phyloP scores from a whole-genome alignment of 2,329 filamentous ascomycete species.

The Capronia coronata region DNA sequence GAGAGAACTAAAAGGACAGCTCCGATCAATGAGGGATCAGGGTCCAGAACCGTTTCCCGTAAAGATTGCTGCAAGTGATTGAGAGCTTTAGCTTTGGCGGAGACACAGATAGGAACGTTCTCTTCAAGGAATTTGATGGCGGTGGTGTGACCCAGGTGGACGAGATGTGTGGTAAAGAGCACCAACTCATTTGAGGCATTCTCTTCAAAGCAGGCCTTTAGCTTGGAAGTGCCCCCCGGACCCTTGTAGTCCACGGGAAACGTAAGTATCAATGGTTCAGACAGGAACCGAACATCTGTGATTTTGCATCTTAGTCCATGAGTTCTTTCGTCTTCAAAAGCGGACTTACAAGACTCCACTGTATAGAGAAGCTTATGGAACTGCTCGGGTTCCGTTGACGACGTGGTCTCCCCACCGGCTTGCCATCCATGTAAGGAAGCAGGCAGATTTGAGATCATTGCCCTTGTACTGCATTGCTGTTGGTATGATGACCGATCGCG shows the following conservation, averaged over 20 bases:
- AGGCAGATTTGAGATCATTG: neutral
- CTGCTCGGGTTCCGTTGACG: neutral
- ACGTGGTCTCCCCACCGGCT: neutral
- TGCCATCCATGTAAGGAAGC: conserved; percentile 2
- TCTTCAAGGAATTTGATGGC: conserved; percentile 3
- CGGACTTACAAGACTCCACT: conserved; percentile 9
- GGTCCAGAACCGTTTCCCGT: neutral
- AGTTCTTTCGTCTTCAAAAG: neutral
- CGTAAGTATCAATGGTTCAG: conserved; percentile 8
- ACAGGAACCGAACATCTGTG: conserved; percentile 5
- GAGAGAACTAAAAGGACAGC: conserved; percentile 6
- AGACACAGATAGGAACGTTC: conserved; percentile 2
- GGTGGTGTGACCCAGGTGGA: conserved; percentile 9
- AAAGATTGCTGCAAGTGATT: conserved; percentile 3
- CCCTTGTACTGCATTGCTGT: neutral
- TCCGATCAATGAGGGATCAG: neutral
- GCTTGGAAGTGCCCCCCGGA: neutral
- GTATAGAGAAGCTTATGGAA: conserved; percentile 4
- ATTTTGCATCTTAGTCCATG: neutral
- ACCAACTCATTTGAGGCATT: conserved; percentile 4
- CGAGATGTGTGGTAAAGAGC: conserved; percentile 5
- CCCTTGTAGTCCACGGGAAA: neutral
- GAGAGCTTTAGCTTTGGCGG: conserved; percentile 7
- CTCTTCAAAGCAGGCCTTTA: conserved; percentile 1
- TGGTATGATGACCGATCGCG: neutral